Percentiles rank a stretch among this genome's conserved stretches.
These are phyloP conservation scores for Bipolaris victoriae DNA, from an alignment of 2,329 filamentous ascomycete species.

Conservation along the genomic window DNA sequence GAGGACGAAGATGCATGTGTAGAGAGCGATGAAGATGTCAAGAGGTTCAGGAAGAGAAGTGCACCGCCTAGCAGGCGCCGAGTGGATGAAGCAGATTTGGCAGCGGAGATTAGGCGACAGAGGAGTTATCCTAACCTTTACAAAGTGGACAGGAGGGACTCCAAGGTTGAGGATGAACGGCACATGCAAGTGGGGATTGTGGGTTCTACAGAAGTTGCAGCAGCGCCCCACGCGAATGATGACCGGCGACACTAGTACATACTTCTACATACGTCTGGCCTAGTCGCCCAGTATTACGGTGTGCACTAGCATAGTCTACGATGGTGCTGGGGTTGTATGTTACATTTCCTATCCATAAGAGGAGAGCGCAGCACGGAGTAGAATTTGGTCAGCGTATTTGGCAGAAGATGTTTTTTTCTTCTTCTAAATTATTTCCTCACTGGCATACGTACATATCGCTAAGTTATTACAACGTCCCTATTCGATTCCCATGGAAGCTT, in stretches of 20 bases:
- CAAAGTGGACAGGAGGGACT: conserved; percentile 26
- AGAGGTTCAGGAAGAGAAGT: conserved; percentile 41
- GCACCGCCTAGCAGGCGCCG: conserved; percentile 44
- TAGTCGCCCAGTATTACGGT: background rate
- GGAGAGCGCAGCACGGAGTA: background rate
- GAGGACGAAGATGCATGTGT: conserved; percentile 31
- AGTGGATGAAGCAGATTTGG: conserved; percentile 23
- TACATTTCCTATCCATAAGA: background rate
- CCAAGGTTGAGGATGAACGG: conserved; percentile 13
- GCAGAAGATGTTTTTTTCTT: background rate
- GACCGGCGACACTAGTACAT: background rate
- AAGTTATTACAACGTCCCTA: no score
- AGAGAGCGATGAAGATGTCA: conserved; percentile 34
- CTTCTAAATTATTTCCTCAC: no score
- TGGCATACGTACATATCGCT: no score
- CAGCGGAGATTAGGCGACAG: conserved; percentile 41
- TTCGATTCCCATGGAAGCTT: background rate
- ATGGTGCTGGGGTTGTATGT: background rate
- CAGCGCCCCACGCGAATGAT: background rate
- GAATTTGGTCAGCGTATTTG: background rate
- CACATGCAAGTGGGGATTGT: conserved; percentile 1
- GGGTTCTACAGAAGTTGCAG: conserved; percentile 1
- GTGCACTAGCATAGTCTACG: background rate
- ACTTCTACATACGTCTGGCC: background rate
- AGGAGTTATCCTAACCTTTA: conserved; percentile 48